Conservation (phyloP, 2,329 filamentous ascomycete genomes). For the Sarocladium oryzae region DNA sequence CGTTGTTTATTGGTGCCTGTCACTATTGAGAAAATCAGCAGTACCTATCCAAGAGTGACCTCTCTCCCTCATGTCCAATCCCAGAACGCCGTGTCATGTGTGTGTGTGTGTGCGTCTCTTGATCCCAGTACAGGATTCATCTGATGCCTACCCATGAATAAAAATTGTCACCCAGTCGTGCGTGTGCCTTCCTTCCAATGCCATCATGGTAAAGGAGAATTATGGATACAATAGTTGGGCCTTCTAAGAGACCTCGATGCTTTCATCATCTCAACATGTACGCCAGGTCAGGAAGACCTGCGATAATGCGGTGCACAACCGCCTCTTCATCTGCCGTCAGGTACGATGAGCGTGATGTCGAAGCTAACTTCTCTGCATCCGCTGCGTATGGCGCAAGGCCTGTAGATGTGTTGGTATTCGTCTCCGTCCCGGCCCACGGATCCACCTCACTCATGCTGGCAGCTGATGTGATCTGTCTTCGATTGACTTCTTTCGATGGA, state of each 20-base stretch:
- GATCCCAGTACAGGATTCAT: neutral
- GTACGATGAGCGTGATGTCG: neutral
- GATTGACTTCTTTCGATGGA: neutral
- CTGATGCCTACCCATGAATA: no score
- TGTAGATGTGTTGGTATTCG: neutral
- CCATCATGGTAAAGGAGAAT: no score
- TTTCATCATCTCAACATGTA: conserved; percentile 32
- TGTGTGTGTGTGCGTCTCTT: no score
- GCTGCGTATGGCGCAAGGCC: neutral
- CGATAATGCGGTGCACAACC: conserved; percentile 26
- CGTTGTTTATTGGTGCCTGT: no score
- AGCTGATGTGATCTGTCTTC: neutral
- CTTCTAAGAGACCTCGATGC: no score
- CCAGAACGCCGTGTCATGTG: no score
- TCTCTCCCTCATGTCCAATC: no score
- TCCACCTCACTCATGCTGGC: neutral
- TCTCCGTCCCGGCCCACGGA: neutral
- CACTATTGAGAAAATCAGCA: no score
- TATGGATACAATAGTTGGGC: neutral
- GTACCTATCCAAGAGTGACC: no score
- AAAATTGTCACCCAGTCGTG: no score
- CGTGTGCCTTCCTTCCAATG: no score
- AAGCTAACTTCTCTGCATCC: neutral
- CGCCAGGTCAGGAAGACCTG: conserved; percentile 35
- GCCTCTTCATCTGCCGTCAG: conserved; percentile 20